Base-by-base conservation (phyloP, 2,329 filamentous ascomycete species). In the Alternaria alternata region DNA sequence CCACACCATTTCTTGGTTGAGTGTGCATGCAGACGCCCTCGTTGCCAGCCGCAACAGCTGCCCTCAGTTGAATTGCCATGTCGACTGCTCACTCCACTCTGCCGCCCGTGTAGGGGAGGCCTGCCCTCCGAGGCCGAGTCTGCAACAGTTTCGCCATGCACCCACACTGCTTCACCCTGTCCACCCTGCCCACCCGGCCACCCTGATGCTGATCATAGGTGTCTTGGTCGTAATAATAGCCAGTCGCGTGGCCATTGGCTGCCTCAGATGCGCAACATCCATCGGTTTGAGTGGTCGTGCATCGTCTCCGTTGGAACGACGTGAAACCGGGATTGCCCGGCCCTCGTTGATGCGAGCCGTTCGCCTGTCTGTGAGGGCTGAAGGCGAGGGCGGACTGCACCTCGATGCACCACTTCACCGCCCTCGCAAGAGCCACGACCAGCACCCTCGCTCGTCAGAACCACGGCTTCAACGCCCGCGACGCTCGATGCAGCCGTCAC, bases 271-370 rank as follows among this genome's bases (percentile, higher is more conserved):
- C 54, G 60, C 54, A 62, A 61, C 63, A 64, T 62, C 43, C 62
- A 54, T 58, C 59, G 62, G 59, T 57, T 49, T 46, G 46, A 57
- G 57, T 55, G 48, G 62, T 51, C 58, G 39, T 51, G 41, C 32
- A 49, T 18, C 34, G 14, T 41, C 18, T 32, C 38, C 49, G 42
- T 54, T 51, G 47, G 32, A 57, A 66, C 67, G 57, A 63, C 49
- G 42, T 64, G 61, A 63, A 67, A 66, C 72, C 72, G 70, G 71
- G 54, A 62, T 64, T 61, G 70, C 65, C 70, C 69, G 67, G 65
- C 38, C 60, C 41, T 54, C 51, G 46, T 36, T 47, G 57, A 49
- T 62, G 48, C 62, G 42, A 59, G 54, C 55, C 51, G 49, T 55
- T 55, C 56, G 51, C 53, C 49, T 54, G 44, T 47, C 49, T 54